Evolutionary conservation across 768 basidiomycete genomes (phyloP).

Genomic region (Lactarius sp.): DNA sequence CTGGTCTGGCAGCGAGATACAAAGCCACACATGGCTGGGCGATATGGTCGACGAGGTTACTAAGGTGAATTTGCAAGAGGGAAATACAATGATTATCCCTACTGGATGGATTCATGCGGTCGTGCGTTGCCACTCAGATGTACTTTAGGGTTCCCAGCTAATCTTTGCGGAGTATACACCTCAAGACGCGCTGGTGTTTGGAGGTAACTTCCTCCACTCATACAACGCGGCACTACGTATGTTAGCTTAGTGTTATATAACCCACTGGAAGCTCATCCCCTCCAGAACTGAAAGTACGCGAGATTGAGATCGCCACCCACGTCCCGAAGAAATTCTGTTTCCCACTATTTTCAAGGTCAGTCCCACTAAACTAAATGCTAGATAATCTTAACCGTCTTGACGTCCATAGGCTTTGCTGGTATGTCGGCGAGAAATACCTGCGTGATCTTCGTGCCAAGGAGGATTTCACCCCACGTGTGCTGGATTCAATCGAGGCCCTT

Average conservation of each 20-base stretch:
- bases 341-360: constrained; percentile 29
- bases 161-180: constrained; percentile 71
- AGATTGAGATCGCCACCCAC: constrained; percentile 88
- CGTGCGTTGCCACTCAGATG: constrained; percentile 43
- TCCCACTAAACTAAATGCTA: background rate
- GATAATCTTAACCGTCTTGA: background rate
- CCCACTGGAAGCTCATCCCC: constrained; percentile 12
- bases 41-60: constrained; percentile 89
- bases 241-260: constrained; percentile 27
- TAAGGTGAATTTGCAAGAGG: constrained; percentile 69
- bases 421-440: constrained; percentile 77
- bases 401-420: constrained; percentile 74
- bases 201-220: constrained; percentile 96
- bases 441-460: constrained; percentile 61
- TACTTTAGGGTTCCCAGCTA: background rate
- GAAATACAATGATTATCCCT: constrained; percentile 92
- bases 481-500: constrained; percentile 65
- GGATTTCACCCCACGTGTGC: constrained; percentile 52
- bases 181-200: constrained; percentile 88
- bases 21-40: constrained; percentile 86
- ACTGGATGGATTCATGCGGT: constrained; percentile 99
- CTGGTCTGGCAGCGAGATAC: constrained; percentile 91
- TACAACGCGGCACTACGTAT: constrained; percentile 82
- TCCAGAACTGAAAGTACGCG: constrained; percentile 78
- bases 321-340: constrained; percentile 64